Evolutionary conservation across 768 basidiomycete genomes (phyloP).

Genomic region (Hericium coralloides): DNA sequence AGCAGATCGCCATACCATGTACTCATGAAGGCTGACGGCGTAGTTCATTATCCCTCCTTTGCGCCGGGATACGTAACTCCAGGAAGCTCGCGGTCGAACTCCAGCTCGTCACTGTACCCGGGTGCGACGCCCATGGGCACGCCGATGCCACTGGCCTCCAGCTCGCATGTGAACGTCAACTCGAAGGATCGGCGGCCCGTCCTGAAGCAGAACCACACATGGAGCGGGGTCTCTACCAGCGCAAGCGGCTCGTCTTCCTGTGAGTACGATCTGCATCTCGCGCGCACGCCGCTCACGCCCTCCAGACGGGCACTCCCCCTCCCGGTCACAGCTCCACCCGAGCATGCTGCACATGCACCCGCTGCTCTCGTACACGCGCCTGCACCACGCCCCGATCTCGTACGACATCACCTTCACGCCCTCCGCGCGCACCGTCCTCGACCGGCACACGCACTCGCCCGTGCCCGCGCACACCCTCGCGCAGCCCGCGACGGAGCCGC

Average conservation of each 20-base stretch:
- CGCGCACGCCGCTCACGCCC: background rate
- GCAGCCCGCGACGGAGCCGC: constrained; percentile 59
- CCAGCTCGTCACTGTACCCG: constrained; percentile 39
- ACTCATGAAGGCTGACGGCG: constrained; percentile 11
- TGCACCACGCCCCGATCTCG: constrained; percentile 51
- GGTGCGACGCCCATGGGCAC: constrained; percentile 22
- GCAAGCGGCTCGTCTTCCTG: constrained; percentile 30
- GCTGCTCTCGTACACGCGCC: constrained; percentile 44
- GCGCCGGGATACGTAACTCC: constrained; percentile 22
- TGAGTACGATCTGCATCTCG: constrained; percentile 20
- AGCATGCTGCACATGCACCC: constrained; percentile 52
- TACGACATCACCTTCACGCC: constrained; percentile 52
- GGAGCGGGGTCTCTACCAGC: constrained; percentile 32
- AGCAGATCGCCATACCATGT: constrained; percentile 9
- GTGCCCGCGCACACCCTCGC: constrained; percentile 48
- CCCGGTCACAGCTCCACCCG: constrained; percentile 22
- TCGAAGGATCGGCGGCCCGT: constrained; percentile 33
- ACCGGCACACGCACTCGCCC: constrained; percentile 42
- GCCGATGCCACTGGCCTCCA: constrained; percentile 11
- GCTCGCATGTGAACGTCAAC: background rate
- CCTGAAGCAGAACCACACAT: constrained; percentile 38
- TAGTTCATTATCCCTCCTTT: constrained; percentile 8
- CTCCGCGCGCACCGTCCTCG: constrained; percentile 47
- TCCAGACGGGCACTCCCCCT: constrained; percentile 11
- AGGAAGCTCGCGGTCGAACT: constrained; percentile 42